Percentiles rank a stretch among this genome's conserved stretches.
phyloP scores from a whole-genome alignment of 2,329 filamentous ascomycete genomes.

The Leptodontidium sp. region DNA sequence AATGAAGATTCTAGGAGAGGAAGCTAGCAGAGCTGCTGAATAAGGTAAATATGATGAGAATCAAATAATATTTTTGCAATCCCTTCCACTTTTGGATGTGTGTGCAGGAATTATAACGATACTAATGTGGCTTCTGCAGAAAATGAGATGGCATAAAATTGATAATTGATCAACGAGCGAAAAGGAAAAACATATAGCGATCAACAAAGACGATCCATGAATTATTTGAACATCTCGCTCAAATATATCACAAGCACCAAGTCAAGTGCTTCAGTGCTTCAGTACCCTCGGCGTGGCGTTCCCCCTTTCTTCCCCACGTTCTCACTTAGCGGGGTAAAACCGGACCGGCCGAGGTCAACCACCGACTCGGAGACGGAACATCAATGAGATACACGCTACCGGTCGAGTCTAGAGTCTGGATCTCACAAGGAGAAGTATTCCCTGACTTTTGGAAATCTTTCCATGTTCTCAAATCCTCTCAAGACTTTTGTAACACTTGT shows the following conservation, averaged over 20 bases:
- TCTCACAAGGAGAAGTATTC: neutral
- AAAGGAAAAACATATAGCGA: neutral
- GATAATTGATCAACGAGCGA: too few species aligned
- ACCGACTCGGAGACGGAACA: neutral
- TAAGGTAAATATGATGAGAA: too few species aligned
- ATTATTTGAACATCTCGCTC: neutral
- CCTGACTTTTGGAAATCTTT: neutral
- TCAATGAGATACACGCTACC: neutral
- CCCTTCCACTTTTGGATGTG: too few species aligned
- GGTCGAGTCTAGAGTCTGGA: neutral
- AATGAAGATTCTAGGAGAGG: too few species aligned
- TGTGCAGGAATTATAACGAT: too few species aligned
- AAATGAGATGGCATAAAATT: too few species aligned
- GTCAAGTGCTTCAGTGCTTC: too few species aligned
- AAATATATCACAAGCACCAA: neutral
- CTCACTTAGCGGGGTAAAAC: slow-evolving; percentile 5
- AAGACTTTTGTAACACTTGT: neutral
- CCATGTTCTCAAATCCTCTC: neutral
- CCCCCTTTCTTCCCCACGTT: slow-evolving; percentile 7
- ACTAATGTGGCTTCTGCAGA: too few species aligned
- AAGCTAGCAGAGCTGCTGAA: too few species aligned
- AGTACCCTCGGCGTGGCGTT: slow-evolving; percentile 13
- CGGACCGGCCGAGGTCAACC: slow-evolving; percentile 11
- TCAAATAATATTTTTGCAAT: too few species aligned
- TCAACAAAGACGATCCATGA: neutral